A percentile compares a stretch with the other conserved stretches of the same genome.
These are phyloP conservation scores for Boletus pseudo-olivaceus DNA, from an alignment of 768 basidiomycete species.

Conservation along the genomic window DNA sequence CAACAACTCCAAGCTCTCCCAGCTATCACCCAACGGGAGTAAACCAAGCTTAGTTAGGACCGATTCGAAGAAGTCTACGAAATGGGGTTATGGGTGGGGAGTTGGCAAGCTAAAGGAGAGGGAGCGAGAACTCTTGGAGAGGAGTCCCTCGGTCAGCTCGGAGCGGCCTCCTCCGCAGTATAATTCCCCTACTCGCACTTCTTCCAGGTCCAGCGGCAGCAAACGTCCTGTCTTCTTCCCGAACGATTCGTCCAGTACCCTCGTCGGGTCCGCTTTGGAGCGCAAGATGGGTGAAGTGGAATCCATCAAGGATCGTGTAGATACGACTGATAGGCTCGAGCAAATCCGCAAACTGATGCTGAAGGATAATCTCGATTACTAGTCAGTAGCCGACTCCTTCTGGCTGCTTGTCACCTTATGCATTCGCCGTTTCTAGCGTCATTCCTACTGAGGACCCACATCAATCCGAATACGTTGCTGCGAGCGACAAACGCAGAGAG, in stretches of 20 bases:
- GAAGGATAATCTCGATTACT: constrained; percentile 69
- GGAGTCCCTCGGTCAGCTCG: constrained; percentile 33
- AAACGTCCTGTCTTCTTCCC: constrained; percentile 43
- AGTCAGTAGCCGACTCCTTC: constrained; percentile 46
- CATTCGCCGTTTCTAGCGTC: constrained; percentile 43
- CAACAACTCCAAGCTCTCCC: constrained; percentile 39
- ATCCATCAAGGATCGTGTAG: constrained; percentile 47
- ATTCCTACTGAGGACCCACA: constrained; percentile 82
- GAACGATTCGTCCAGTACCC: constrained; percentile 67
- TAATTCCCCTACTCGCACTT: constrained; percentile 32
- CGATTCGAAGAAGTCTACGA: constrained; percentile 55
- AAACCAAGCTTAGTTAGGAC: constrained; percentile 49
- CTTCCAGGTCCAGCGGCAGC: constrained; percentile 39
- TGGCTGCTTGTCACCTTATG: constrained; percentile 2
- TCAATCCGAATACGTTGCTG: constrained; percentile 76
- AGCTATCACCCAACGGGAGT: constrained; percentile 31
- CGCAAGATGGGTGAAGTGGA: constrained; percentile 67
- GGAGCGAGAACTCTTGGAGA: constrained; percentile 36
- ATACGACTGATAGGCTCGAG: constrained; percentile 58
- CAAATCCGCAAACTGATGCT: constrained; percentile 63
- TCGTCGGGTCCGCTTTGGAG: constrained; percentile 70
- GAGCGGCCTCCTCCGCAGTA: constrained; percentile 36
- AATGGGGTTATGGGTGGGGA: constrained; percentile 74
- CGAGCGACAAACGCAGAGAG: constrained; percentile 72
- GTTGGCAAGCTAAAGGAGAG: constrained; percentile 51